Base-by-base conservation (phyloP, 495 filamentous ascomycete species). In the Hypoxylon trugodes region DNA sequence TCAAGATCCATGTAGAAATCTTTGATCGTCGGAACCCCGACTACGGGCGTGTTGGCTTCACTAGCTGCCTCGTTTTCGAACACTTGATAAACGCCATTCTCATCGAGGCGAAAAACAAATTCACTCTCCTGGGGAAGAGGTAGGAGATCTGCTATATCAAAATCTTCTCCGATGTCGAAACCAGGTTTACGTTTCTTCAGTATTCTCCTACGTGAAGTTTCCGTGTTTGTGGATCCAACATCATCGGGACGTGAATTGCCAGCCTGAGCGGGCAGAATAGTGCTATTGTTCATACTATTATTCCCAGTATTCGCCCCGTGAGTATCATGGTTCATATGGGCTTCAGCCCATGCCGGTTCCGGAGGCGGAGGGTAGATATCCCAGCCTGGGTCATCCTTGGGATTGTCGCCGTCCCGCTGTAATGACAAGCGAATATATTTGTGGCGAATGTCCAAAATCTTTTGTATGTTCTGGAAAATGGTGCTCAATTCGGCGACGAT, bases 1-100 rank as follows among this genome's bases (percentile, higher is more conserved):
- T 98, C 94, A n/a, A 98, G 79, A 73, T 97, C 95, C 78, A 96
- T 87, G 71, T 97, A 98, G 69, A 90, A 98, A 65, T 98, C 93
- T 67, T 90, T 87, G 63, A 98, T 82, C 2, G 91, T 94, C 2
- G 95, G 95, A 8, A 98, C 89, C 19, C 84, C 80, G 33, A 97
- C 86, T 9, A 91, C 83, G 0, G 94, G 93, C 7, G 81, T 77
- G 37, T 85, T 79, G 6, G 80, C 74, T 53, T 87, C 78, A n/a
- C 82, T 82, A 4, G 87, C 82, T 61, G 82, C 74, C 2, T 84
- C 75, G 26, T 82, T 86, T 65, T 92, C 87, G 70, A 89, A 98
- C 0, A 98, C 89, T 67, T 98, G 94, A 70, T 92, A 98, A 21
- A 98, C 89, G 41, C 95, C 90, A 61, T 84, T 88, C 9, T 87